A percentile compares a stretch with the other conserved stretches of the same genome.
These are phyloP conservation scores for Sphaerosporella brunnea DNA, from an alignment of 495 filamentous ascomycete species.

Conservation along the genomic window DNA sequence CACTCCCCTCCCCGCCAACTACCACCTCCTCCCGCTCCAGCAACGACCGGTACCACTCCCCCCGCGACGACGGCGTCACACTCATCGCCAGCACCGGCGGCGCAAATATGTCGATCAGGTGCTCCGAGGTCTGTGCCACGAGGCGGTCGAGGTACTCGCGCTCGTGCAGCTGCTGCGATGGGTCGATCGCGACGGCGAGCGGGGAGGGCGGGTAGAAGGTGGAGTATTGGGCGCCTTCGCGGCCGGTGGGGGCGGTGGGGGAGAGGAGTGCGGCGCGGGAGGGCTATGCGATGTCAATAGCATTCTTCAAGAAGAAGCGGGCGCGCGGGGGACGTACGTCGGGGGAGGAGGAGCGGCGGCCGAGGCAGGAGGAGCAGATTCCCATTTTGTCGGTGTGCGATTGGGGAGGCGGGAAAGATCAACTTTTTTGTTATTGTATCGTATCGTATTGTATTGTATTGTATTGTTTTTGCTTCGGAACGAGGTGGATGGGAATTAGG, in stretches of 20 bases:
- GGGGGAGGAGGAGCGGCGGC: too few relatives aligned
- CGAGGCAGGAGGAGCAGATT: too few relatives aligned
- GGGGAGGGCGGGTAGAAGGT: constrained; percentile 10
- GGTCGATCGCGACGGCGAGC: constrained; percentile 14
- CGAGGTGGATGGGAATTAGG: too few relatives aligned
- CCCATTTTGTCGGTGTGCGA: too few relatives aligned
- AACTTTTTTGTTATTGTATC: too few relatives aligned
- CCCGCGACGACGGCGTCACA: constrained; percentile 8
- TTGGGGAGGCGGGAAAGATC: too few relatives aligned
- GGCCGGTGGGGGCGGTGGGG: background rate
- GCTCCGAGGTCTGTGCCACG: constrained; percentile 24
- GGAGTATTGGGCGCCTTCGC: background rate
- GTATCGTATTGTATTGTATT: too few relatives aligned
- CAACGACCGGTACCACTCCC: constrained; percentile 24
- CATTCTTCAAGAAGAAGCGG: background rate
- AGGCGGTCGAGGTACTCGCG: constrained; percentile 25
- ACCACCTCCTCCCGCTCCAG: constrained; percentile 22
- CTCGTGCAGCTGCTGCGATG: constrained; percentile 21
- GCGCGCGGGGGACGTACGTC: too few relatives aligned
- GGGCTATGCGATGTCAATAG: background rate
- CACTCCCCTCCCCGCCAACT: constrained; percentile 19
- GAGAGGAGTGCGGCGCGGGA: constrained; percentile 5
- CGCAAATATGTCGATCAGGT: constrained; percentile 27
- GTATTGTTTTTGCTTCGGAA: too few relatives aligned
- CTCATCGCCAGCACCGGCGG: constrained; percentile 18